Evolutionary conservation across 352 stramenopile species (phyloP).

Genomic region (Phytophthora meadii): DNA sequence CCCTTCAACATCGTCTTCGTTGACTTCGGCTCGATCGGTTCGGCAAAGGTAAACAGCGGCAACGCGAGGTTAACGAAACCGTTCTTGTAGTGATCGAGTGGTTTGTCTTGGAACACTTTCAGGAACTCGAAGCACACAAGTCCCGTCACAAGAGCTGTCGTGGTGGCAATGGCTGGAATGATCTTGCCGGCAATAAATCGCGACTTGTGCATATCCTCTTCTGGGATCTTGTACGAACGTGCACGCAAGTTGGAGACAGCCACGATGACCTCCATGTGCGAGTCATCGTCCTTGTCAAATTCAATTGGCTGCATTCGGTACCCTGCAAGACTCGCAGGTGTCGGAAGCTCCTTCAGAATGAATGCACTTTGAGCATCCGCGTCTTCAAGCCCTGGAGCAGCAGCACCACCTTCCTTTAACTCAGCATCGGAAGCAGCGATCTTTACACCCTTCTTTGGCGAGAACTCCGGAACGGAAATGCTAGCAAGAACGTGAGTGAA

Average conservation of each 20-base stretch:
- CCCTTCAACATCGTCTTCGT: constrained; percentile 94
- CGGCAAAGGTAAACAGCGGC: constrained; percentile 97
- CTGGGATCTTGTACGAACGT: constrained; percentile 98
- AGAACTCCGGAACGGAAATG: constrained; percentile 94
- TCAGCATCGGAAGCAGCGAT: constrained; percentile 98
- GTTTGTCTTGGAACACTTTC: constrained; percentile 93
- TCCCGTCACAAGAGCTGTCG: constrained; percentile 98
- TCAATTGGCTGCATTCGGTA: constrained; percentile 95
- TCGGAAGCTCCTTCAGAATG: constrained; percentile 89
- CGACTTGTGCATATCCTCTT: constrained; percentile 97
- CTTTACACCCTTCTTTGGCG: constrained; percentile 95
- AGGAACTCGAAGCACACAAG: constrained; percentile 98
- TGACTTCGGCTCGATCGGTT: constrained; percentile 94
- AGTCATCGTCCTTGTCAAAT: constrained; percentile 99
- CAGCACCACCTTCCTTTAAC: constrained; percentile 84
- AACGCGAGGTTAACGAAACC: constrained; percentile 98
- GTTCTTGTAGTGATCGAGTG: constrained; percentile 98
- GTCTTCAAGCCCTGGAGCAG: constrained; percentile 60
- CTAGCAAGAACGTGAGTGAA: constrained; percentile 84
- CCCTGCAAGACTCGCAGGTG: constrained; percentile 77
- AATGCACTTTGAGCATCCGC: constrained; percentile 72
- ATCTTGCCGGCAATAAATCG: constrained; percentile 99
- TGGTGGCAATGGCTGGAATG: constrained; percentile 99
- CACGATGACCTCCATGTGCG: constrained; percentile 98
- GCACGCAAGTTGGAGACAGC: constrained; percentile 97